A percentile compares a stretch with the other conserved stretches of the same genome.
Conservation (phyloP, 495 filamentous ascomycete genomes). For the Penicillium atrosanguineum region DNA sequence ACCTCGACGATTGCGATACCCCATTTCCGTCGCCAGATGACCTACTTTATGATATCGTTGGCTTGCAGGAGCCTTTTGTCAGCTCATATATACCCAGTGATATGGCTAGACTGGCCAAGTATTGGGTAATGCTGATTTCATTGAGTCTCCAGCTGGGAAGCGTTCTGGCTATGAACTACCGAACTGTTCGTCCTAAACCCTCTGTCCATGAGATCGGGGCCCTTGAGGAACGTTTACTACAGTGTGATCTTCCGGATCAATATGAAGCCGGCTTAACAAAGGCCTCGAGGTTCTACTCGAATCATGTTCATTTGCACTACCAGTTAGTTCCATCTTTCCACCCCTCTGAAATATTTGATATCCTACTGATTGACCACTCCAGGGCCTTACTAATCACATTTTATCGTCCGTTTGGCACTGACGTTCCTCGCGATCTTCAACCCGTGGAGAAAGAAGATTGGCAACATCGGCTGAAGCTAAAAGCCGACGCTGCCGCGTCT, state of each 20-base stretch:
- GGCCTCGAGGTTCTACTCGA: slow-evolving; percentile 20
- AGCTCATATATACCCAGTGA: slow-evolving; percentile 21
- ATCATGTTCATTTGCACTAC: slow-evolving; percentile 36
- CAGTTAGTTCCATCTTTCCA: slow-evolving; percentile 19
- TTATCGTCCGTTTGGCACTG: slow-evolving; percentile 27
- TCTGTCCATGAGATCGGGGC: slow-evolving; percentile 18
- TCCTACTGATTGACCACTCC: background rate
- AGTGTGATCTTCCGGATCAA: slow-evolving; percentile 17
- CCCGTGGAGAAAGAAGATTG: slow-evolving; percentile 10
- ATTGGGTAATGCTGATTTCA: slow-evolving; percentile 31
- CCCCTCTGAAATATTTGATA: background rate
- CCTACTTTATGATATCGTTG: slow-evolving; percentile 27
- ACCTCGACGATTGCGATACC: slow-evolving; percentile 34
- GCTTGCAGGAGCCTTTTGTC: slow-evolving; percentile 1
- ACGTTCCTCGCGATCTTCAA: slow-evolving; percentile 12
- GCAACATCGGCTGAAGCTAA: slow-evolving; percentile 17
- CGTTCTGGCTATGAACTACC: slow-evolving; percentile 21
- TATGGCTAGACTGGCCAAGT: slow-evolving; percentile 19
- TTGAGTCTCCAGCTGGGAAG: slow-evolving; percentile 27
- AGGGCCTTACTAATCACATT: slow-evolving; percentile 31
- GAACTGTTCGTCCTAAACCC: slow-evolving; percentile 9
- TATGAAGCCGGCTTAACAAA: slow-evolving; percentile 12
- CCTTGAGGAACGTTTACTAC: slow-evolving; percentile 23
- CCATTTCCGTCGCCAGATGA: slow-evolving; percentile 25
- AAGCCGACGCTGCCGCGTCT: slow-evolving; percentile 30